These are phyloP conservation scores for Trichoderma breve DNA, from an alignment of 2,329 filamentous ascomycete species.

Conservation along the genomic window DNA sequence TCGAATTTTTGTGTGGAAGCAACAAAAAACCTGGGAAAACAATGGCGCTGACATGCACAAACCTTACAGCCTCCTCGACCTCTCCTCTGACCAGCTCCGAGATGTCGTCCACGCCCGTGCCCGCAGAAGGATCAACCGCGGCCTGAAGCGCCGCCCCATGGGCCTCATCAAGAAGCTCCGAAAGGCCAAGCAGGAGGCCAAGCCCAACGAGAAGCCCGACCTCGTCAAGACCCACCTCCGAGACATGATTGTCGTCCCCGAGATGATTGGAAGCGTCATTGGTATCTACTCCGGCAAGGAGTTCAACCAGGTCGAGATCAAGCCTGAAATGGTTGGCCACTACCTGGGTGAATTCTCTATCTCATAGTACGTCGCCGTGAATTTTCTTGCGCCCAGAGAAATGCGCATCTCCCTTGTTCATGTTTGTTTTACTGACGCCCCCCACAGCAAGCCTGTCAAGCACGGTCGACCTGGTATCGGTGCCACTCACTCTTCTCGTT, in stretches of 20 bases:
- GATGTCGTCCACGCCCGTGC: constrained; percentile 99
- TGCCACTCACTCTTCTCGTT: constrained; percentile 99
- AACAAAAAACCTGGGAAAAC: background rate
- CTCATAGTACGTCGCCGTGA: constrained; percentile 77
- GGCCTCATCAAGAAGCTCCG: constrained; percentile 99
- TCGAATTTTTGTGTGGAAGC: background rate
- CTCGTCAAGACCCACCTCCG: constrained; percentile 99
- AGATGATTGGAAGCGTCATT: constrained; percentile 99
- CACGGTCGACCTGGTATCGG: constrained; percentile 99
- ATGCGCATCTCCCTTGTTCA: background rate
- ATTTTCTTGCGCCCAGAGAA: background rate
- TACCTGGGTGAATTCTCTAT: constrained; percentile 99
- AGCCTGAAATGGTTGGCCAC: constrained; percentile 99
- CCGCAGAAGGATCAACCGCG: constrained; percentile 98
- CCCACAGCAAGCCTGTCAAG: constrained; percentile 93
- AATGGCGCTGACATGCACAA: constrained; percentile 1
- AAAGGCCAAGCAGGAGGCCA: constrained; percentile 98
- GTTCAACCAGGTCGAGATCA: constrained; percentile 99
- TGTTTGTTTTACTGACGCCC: constrained; percentile 46
- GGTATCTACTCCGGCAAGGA: constrained; percentile 99
- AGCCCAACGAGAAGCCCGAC: constrained; percentile 99
- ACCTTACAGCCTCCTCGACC: constrained; percentile 82
- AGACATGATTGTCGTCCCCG: constrained; percentile 99
- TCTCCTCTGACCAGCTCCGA: constrained; percentile 96
- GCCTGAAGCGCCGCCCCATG: constrained; percentile 99